Evolutionary conservation across 306 rosid genomes (phyloP), one percentile per base, ranked within the genome.

Genomic region (Acacia crassicarpa): DNA sequence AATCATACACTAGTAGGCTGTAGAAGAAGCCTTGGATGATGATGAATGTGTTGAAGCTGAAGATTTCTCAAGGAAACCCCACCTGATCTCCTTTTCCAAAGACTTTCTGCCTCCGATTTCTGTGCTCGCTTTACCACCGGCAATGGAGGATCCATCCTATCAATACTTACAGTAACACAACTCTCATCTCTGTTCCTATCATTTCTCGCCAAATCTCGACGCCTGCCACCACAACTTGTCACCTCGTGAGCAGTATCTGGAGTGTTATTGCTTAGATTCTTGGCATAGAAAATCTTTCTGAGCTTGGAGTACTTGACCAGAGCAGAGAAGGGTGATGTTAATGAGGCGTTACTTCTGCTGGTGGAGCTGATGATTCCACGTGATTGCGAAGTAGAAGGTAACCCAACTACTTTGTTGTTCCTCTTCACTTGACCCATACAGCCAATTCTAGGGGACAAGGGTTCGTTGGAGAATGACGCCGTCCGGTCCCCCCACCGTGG

Each of bases 401-500:
- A 74, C 58, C 90, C 93, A 27, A 75, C 72, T 11, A 91, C 87
- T 84, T 77, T 91, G 90, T 91, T 92, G 85, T 84, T 85, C 77
- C 92, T 87, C 86, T 91, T 94, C 14, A 91, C 97, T 76, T 94
- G 97, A 73, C 98, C 98, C 83, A 81, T 89, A 90, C 97, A 94
- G 25, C 94, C 82, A 72, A 91, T 91, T 89, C 84, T 90, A 3
- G 98, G 98, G 56, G 98, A 94, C 59, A 81, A 20, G 74, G 97
- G 91, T 46, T 87, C 92, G 23, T 74, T 73, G 83, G 90, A 84
- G 76, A 86, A 76, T 56, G 88, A 83, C 25, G 58, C 61, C 33
- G 62, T 12, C 6, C 63, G 84, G 69, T 80, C 69, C 61, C 70
- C 77, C 44, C 84, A 22, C 44, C 78, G 84, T 45, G 91, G 93